Evolutionary conservation across 139 green algal genomes (phyloP).

Genomic region (Tetratostichococcus sp.): DNA sequence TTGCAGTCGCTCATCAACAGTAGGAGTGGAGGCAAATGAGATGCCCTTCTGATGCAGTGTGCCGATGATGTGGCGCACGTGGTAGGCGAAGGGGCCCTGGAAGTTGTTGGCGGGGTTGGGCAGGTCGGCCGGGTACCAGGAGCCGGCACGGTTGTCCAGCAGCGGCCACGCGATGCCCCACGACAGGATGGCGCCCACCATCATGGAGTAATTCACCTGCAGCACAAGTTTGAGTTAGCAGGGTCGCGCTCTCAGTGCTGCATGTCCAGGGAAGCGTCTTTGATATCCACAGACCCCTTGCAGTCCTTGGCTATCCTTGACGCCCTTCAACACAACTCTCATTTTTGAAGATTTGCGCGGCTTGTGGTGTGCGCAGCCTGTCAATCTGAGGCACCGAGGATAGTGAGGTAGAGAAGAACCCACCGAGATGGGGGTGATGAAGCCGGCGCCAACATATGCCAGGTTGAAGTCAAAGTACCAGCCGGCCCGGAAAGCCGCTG

Average conservation of each 20-base stretch:
- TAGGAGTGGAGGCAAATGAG: too few species aligned
- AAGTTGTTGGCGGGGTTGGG: slow-evolving; percentile 23
- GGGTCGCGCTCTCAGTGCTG: too few species aligned
- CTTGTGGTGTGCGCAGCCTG: too few species aligned
- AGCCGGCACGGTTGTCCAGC: slow-evolving; percentile 28
- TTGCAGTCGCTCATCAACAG: neutral
- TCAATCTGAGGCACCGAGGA: too few species aligned
- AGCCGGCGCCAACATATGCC: slow-evolving; percentile 10
- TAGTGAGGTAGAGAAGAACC: too few species aligned
- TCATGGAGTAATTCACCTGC: slow-evolving; percentile 46
- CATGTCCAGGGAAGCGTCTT: too few species aligned
- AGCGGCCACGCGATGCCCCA: slow-evolving; percentile 47
- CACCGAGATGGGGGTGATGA: neutral
- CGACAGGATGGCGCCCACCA: slow-evolving; percentile 27
- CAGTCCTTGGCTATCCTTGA: too few species aligned
- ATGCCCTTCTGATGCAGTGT: too few species aligned
- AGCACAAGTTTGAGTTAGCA: too few species aligned
- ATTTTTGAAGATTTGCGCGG: too few species aligned
- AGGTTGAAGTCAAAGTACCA: slow-evolving; percentile 8
- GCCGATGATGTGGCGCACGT: slow-evolving; percentile 12
- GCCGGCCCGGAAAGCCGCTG: neutral
- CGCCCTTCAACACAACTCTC: too few species aligned
- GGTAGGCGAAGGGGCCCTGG: slow-evolving; percentile 43
- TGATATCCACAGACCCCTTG: too few species aligned
- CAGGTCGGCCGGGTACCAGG: slow-evolving; percentile 43